Evolutionary conservation across 108 stramenopile genomes (phyloP).

Genomic region (Cyclotella kingstonii): DNA sequence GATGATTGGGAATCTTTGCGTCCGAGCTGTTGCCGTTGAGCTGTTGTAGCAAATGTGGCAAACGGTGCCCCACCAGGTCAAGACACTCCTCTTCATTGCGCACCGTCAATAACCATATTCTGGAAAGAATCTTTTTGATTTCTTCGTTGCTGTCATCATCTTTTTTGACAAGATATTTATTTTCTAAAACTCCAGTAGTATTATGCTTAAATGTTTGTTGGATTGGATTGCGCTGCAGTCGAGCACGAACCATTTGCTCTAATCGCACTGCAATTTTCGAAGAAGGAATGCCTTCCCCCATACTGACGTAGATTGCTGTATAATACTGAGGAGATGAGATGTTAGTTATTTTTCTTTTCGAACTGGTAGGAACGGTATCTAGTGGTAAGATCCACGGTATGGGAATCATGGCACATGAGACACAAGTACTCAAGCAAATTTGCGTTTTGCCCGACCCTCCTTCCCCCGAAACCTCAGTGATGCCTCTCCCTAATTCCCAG

Average conservation of each 20-base stretch:
- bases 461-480: conserved; percentile 65
- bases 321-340: neutral
- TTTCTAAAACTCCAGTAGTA: neutral
- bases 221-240: neutral
- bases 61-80: conserved; percentile 13
- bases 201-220: too few relatives aligned
- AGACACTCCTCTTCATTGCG: conserved; percentile 38
- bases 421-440: conserved; percentile 53
- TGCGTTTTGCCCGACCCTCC: conserved; percentile 80
- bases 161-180: neutral
- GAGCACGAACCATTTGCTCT: conserved; percentile 39
- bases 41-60: conserved; percentile 15
- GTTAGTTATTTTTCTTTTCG: neutral
- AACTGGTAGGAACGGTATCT: neutral
- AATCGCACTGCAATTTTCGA: conserved; percentile 43
- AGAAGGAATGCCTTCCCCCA: conserved; percentile 43
- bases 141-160: neutral
- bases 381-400: neutral
- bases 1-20: conserved; percentile 1
- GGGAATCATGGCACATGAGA: conserved; percentile 35
- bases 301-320: conserved; percentile 56
- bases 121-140: conserved; percentile 14
- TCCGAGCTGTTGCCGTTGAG: too few relatives aligned
- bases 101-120: conserved; percentile 17
- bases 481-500: conserved; percentile 38